Percentiles rank a stretch among this genome's conserved stretches.
Conservation (phyloP, 352 stramenopile species). For the Phytophthora sp. region DNA sequence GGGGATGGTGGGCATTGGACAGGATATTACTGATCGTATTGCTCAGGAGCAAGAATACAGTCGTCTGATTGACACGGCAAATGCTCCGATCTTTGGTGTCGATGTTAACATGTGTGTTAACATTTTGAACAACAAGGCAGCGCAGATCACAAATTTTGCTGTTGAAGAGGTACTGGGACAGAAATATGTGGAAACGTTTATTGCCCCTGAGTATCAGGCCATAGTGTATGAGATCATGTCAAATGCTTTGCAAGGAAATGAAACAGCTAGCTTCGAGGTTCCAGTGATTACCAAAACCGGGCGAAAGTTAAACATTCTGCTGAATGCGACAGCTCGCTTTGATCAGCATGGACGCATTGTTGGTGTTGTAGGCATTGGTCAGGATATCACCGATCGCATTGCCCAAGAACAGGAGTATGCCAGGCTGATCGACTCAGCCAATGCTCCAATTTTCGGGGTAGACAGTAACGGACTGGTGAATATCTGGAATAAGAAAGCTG, state of each 20-base stretch:
- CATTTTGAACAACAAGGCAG: constrained; percentile 77
- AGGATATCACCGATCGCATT: constrained; percentile 78
- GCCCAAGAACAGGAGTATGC: constrained; percentile 63
- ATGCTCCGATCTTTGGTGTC: constrained; percentile 67
- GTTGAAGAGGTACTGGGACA: constrained; percentile 77
- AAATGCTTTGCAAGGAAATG: constrained; percentile 59
- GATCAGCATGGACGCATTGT: constrained; percentile 68
- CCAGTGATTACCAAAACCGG: constrained; percentile 71
- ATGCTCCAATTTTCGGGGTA: constrained; percentile 90
- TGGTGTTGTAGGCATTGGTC: constrained; percentile 74
- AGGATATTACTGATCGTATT: constrained; percentile 71
- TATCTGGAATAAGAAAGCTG: constrained; percentile 76
- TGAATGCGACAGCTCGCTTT: constrained; percentile 80
- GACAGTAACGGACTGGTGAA: constrained; percentile 64
- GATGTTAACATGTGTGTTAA: constrained; percentile 55
- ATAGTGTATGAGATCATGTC: constrained; percentile 74
- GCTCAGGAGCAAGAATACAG: constrained; percentile 66
- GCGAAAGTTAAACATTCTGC: constrained; percentile 70
- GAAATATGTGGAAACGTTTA: constrained; percentile 85
- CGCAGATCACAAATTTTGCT: constrained; percentile 72
- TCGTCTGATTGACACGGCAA: constrained; percentile 57
- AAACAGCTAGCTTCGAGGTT: constrained; percentile 82
- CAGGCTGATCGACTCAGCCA: constrained; percentile 73
- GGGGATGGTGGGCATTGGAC: constrained; percentile 79
- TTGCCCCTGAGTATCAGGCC: constrained; percentile 69